These are phyloP conservation scores for Apiospora rasikravindrae DNA, from an alignment of 2,329 filamentous ascomycete species.

Conservation along the genomic window DNA sequence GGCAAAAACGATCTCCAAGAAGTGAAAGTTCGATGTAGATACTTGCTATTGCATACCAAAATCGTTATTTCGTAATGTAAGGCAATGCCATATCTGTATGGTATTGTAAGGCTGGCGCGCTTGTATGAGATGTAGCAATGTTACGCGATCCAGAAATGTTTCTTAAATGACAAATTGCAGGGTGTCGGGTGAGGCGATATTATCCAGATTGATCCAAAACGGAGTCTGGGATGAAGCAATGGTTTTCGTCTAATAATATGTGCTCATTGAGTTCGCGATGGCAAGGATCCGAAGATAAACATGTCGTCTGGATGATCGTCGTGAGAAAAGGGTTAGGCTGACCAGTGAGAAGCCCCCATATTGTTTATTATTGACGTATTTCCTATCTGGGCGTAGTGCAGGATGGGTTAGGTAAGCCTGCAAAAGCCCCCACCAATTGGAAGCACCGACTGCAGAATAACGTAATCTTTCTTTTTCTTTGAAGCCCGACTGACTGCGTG, in stretches of 20 bases:
- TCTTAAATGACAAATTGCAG: neutral
- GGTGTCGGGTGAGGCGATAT: neutral
- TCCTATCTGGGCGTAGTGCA: neutral
- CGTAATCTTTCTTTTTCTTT: neutral
- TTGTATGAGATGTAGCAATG: neutral
- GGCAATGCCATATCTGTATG: no score
- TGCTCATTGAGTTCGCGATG: neutral
- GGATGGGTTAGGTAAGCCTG: neutral
- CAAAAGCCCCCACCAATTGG: neutral
- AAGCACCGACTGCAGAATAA: neutral
- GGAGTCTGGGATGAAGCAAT: neutral
- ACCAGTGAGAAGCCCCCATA: constrained; percentile 6
- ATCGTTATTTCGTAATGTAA: neutral
- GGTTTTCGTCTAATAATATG: neutral
- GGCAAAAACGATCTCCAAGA: neutral
- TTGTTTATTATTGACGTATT: constrained; percentile 15
- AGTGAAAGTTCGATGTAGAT: neutral
- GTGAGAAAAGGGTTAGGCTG: neutral
- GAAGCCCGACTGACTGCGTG: neutral
- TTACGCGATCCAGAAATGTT: neutral
- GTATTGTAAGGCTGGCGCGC: no score
- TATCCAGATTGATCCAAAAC: neutral
- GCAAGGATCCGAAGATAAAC: neutral
- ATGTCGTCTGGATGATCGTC: neutral
- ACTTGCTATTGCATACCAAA: neutral